These are phyloP conservation scores for Plectranthus barbatus DNA, from an alignment of 257 asterid species.

Conservation along the genomic window DNA sequence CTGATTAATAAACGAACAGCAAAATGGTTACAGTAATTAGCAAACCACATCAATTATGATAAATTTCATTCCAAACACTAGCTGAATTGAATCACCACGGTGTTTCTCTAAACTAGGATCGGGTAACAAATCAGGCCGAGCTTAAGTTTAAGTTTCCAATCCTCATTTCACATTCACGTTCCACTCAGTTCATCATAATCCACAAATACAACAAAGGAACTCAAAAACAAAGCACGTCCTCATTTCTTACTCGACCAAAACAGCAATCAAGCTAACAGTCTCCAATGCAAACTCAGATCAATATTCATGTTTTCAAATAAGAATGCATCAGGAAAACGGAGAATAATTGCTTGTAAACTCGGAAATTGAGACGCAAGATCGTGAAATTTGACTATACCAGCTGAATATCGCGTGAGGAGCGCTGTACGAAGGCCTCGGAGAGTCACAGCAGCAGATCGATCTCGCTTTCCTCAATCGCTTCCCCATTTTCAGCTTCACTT, in stretches of 20 bases:
- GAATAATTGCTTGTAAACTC: not conserved
- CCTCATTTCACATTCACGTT: not conserved
- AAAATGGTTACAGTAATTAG: not conserved
- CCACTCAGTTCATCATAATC: not conserved
- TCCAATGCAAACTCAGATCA: constrained; percentile 3
- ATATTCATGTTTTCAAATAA: constrained; percentile 4
- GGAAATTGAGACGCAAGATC: not conserved
- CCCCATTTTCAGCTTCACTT: constrained; percentile 46
- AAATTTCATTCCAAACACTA: constrained; percentile 2
- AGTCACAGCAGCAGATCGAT: constrained; percentile 65
- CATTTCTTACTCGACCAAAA: constrained; percentile 1
- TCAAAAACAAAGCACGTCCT: not conserved
- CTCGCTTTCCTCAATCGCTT: constrained; percentile 72
- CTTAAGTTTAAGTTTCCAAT: not conserved
- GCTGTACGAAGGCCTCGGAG: constrained; percentile 48
- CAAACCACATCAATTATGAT: not conserved
- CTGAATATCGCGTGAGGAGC: constrained; percentile 55
- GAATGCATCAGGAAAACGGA: not conserved
- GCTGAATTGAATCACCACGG: constrained; percentile 1
- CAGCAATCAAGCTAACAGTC: not conserved
- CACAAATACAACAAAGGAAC: not conserved
- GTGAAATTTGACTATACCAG: too few species aligned
- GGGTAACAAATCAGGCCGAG: constrained; percentile 1
- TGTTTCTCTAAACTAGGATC: constrained; percentile 1
- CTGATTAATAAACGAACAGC: too few species aligned